Evolutionary conservation across 331 rosid genomes (phyloP), one percentile per base, ranked within the genome.

Genomic region (Erythrophleum ivorense): DNA sequence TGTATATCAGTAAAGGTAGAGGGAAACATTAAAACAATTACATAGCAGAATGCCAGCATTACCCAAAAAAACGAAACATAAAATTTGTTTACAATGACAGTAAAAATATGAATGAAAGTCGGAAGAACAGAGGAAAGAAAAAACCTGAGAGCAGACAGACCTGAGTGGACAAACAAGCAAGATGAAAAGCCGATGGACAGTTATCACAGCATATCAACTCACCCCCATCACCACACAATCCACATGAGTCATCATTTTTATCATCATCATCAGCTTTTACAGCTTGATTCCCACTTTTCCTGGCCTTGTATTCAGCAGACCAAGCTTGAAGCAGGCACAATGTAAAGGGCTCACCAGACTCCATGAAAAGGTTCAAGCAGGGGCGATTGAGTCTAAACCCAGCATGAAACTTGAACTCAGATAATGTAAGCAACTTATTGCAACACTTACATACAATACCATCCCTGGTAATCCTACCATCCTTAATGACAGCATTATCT

Each of bases 291-390:
- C 84, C 86, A 81, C 82, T 83, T 91, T 87, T 96, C 86, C 94
- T 87, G 77, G 88, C 60, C 86, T 91, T 92, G 92, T 94, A 96
- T 77, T 96, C 99, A 71, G 92, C 89, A 70, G 99, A 94, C 99
- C 99, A 96, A 76, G 99, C 99, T 89, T 91, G 94, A 91, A 96
- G 98, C 87, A 91, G 97, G 87, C 98, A 91, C 82, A 96, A 83
- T 81, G 94, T 90, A 84, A 94, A 94, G 75, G 98, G 88, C 87
- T 91, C 88, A 64, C 97, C 98, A 85, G 97, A 92, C 81, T 85
- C 92, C 95, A 92, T 87, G 86, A 90, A 94, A 88, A 96, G 93
- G 88, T 96, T 94, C 89, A 90, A 82, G 85, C 97, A 92, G 58
- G 98, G 95, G 52, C 98, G 98, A 79, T 87, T 92, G 73, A 87